phyloP scores from a whole-genome alignment of 2,329 filamentous ascomycete genomes.

The Apiospora phragmitis region DNA sequence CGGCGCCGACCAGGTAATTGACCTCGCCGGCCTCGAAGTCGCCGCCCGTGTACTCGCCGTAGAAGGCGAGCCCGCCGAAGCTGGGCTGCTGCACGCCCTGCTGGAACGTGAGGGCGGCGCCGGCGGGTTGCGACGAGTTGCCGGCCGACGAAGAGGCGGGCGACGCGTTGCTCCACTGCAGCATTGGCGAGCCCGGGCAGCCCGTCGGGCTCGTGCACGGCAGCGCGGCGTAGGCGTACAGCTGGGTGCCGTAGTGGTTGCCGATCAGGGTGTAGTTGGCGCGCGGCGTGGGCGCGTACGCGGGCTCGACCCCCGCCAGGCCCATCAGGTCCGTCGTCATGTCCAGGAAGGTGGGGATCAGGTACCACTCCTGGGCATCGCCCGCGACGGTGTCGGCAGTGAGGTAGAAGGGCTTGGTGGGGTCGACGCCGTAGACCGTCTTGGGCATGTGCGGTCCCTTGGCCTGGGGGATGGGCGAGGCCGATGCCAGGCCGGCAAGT shows the following conservation, averaged over 20 bases:
- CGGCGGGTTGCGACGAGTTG: background rate
- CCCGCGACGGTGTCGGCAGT: background rate
- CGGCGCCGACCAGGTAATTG: constrained; percentile 14
- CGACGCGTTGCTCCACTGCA: constrained; percentile 14
- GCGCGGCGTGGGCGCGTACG: background rate
- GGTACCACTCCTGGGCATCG: constrained; percentile 9
- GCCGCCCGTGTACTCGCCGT: constrained; percentile 16
- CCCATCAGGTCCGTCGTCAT: background rate
- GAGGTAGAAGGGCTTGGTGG: constrained; percentile 12
- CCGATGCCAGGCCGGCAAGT: background rate
- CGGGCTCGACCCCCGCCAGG: constrained; percentile 11
- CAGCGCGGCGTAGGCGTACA: constrained; percentile 12
- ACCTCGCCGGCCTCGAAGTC: constrained; percentile 14
- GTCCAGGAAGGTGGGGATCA: background rate
- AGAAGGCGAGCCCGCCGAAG: constrained; percentile 17
- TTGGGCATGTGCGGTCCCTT: constrained; percentile 9
- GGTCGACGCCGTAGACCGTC: constrained; percentile 17
- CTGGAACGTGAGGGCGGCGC: constrained; percentile 12
- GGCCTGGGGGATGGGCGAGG: constrained; percentile 6
- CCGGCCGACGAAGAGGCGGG: background rate
- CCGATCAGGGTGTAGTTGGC: constrained; percentile 16
- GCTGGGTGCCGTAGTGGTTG: constrained; percentile 18
- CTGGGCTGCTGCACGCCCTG: constrained; percentile 11
- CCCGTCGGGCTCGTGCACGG: constrained; percentile 10
- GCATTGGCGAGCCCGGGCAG: background rate